These are phyloP conservation scores for Graphilbum fragrans DNA, from an alignment of 2,329 filamentous ascomycete genomes.

Conservation along the genomic window DNA sequence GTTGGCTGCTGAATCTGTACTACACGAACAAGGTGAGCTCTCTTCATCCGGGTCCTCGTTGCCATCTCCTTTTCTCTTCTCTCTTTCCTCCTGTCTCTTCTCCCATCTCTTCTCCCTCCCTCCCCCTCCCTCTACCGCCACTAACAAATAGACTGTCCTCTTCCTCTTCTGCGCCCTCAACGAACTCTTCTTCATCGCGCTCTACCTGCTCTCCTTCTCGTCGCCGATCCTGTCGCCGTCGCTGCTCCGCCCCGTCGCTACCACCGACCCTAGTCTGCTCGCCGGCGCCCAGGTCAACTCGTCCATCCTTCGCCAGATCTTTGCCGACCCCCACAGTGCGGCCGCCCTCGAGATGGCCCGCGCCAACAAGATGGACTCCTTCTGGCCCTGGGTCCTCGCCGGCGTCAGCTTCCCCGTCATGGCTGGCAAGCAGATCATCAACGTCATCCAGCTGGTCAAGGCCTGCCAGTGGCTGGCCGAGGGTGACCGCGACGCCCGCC, in stretches of 20 bases:
- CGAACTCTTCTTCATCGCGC: slow-evolving; percentile 94
- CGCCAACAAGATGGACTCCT: slow-evolving; percentile 67
- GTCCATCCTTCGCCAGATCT: slow-evolving; percentile 59
- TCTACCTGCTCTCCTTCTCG: slow-evolving; percentile 95
- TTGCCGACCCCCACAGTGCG: slow-evolving; percentile 82
- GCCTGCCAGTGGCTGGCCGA: slow-evolving; percentile 87
- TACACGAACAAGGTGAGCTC: slow-evolving; percentile 80
- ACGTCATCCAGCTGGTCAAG: slow-evolving; percentile 86
- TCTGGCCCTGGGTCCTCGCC: slow-evolving; percentile 66
- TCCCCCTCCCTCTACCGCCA: not conserved
- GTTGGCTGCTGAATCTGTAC: slow-evolving; percentile 85
- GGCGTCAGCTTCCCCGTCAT: slow-evolving; percentile 76
- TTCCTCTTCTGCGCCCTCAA: slow-evolving; percentile 87
- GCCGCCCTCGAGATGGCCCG: slow-evolving; percentile 84
- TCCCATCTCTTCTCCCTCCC: not conserved
- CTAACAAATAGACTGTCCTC: slow-evolving; percentile 51
- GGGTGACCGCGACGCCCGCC: slow-evolving; percentile 63
- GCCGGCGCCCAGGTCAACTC: slow-evolving; percentile 59
- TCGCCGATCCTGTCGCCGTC: slow-evolving; percentile 81
- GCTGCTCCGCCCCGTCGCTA: slow-evolving; percentile 50
- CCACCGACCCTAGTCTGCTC: slow-evolving; percentile 41
- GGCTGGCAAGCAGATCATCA: slow-evolving; percentile 85
- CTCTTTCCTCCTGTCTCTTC: slow-evolving; percentile 77
- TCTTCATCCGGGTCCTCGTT: not conserved
- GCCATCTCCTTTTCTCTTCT: not conserved